These are phyloP conservation scores for Volvox africanus DNA, from an alignment of 139 green algal genomes.

Conservation along the genomic window DNA sequence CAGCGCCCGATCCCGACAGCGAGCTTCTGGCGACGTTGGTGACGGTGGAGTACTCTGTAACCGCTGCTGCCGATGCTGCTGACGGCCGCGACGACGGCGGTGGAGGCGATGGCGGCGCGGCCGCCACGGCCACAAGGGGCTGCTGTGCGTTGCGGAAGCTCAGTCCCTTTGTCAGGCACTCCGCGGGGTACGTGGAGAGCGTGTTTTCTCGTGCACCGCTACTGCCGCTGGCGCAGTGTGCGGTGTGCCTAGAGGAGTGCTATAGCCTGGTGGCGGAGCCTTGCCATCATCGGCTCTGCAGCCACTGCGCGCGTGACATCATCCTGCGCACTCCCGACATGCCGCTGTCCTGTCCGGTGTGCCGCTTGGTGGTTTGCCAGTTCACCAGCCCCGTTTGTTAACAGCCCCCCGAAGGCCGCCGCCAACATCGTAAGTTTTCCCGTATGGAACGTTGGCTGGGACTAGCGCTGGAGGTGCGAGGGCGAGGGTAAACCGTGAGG, in stretches of 20 bases:
- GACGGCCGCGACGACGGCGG: not conserved
- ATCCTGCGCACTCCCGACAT: not conserved
- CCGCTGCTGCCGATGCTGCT: not conserved
- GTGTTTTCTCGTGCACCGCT: not conserved
- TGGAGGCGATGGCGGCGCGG: not conserved
- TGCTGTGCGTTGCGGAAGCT: slow-evolving; percentile 1
- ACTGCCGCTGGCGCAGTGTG: slow-evolving; percentile 16
- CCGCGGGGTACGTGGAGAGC: not conserved
- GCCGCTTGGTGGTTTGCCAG: not conserved
- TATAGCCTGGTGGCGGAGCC: slow-evolving; percentile 24
- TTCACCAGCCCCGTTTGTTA: slow-evolving; percentile 35
- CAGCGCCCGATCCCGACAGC: not conserved
- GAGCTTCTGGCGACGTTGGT: not conserved
- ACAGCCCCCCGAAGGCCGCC: too few species aligned
- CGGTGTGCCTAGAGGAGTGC: slow-evolving; percentile 14
- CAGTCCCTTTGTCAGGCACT: not conserved
- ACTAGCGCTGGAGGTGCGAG: too few species aligned
- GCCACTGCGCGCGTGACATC: not conserved
- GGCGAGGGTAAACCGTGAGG: too few species aligned
- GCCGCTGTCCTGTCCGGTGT: slow-evolving; percentile 16
- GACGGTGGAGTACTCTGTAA: not conserved
- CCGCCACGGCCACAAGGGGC: too few species aligned
- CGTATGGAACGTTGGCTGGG: too few species aligned
- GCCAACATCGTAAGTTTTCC: too few species aligned
- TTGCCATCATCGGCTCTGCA: slow-evolving; percentile 34